phyloP scores from a whole-genome alignment of 2,329 filamentous ascomycete species.

The Talaromyces sp. region DNA sequence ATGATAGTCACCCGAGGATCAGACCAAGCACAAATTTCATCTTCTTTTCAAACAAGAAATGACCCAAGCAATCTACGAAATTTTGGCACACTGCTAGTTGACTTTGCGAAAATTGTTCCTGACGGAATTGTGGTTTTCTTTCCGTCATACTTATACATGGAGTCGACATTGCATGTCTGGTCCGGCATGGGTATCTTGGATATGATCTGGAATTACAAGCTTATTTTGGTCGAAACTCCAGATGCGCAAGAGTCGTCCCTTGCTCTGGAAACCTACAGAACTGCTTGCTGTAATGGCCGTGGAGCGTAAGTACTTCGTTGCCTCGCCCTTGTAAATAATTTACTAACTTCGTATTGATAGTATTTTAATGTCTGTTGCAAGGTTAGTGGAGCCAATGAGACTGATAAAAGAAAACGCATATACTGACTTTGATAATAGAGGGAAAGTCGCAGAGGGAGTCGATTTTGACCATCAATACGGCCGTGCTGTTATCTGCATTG shows the following conservation, averaged over 20 bases:
- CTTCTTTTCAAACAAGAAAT: constrained; percentile 90
- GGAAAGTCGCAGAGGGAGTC: constrained; percentile 96
- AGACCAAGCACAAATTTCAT: constrained; percentile 89
- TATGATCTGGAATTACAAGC: constrained; percentile 97
- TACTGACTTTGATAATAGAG: constrained; percentile 44
- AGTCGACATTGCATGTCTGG: constrained; percentile 98
- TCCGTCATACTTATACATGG: constrained; percentile 98
- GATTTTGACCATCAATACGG: constrained; percentile 99
- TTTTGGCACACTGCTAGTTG: constrained; percentile 86
- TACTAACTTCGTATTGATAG: not conserved
- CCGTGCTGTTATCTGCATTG: constrained; percentile 90
- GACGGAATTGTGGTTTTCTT: constrained; percentile 99
- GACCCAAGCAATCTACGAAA: constrained; percentile 96
- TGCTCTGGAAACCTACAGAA: constrained; percentile 92
- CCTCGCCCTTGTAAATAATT: not conserved
- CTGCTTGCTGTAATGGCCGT: constrained; percentile 93
- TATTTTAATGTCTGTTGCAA: constrained; percentile 13
- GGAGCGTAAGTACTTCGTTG: constrained; percentile 53
- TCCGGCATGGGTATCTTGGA: constrained; percentile 97
- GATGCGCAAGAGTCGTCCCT: constrained; percentile 96
- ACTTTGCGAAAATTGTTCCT: constrained; percentile 93
- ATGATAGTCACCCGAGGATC: constrained; percentile 96
- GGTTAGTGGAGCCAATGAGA: constrained; percentile 2
- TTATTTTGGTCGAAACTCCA: constrained; percentile 95
- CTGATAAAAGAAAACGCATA: not conserved